Percentiles rank a stretch among this genome's conserved stretches.
phyloP scores from a whole-genome alignment of 148 eudicot genomes.

The Arbutus unedo region DNA sequence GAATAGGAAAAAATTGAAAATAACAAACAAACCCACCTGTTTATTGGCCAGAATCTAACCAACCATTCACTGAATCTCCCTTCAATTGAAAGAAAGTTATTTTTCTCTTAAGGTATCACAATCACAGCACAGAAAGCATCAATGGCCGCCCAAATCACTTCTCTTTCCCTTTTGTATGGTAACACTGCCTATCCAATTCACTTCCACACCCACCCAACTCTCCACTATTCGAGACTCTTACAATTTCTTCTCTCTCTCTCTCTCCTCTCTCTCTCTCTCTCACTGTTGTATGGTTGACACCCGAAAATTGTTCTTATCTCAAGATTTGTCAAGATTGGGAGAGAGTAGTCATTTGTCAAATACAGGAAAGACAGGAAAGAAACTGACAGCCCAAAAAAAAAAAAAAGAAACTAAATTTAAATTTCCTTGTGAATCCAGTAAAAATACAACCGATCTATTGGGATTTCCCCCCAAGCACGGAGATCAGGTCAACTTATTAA shows the following conservation, averaged over 20 bases:
- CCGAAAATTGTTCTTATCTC: neutral
- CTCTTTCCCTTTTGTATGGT: neutral
- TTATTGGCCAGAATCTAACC: conserved; percentile 7
- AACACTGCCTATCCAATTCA: too few species aligned
- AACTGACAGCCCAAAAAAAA: too few species aligned
- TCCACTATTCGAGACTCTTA: conserved; percentile 13
- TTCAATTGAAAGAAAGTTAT: neutral
- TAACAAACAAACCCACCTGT: neutral
- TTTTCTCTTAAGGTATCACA: neutral
- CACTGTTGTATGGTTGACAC: neutral
- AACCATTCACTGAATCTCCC: neutral
- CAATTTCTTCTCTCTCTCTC: neutral
- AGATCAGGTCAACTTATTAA: too few species aligned
- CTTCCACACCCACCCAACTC: neutral
- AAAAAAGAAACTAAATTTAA: too few species aligned
- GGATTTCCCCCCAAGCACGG: too few species aligned
- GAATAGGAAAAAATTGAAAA: too few species aligned
- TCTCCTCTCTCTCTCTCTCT: neutral
- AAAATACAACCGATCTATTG: too few species aligned
- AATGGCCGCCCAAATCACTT: conserved; percentile 10
- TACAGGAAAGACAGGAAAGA: too few species aligned
- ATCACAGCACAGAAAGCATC: neutral
- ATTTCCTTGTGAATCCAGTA: too few species aligned
- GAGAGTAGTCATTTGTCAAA: neutral
- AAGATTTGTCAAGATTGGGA: neutral